Conservation (phyloP, 1,139 yeast species). For the Blastobotrys buckinghamii region DNA sequence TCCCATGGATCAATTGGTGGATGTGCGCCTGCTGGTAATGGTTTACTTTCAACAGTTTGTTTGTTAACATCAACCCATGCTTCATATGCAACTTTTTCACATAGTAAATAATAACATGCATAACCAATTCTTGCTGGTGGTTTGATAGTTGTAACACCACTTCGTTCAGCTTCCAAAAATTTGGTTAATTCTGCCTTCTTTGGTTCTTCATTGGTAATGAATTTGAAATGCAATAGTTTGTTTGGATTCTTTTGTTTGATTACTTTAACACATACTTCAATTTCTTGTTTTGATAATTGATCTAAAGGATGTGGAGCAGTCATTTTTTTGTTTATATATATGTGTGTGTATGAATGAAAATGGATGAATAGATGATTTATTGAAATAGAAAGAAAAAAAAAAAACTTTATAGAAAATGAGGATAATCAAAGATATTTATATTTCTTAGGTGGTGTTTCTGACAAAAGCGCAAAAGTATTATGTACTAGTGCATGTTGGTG, state of each 20-base stretch:
- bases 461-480: too few species aligned
- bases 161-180: conserved; percentile 62
- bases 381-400: too few species aligned
- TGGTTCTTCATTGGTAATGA: conserved; percentile 70
- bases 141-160: conserved; percentile 50
- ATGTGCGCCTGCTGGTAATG: conserved; percentile 56
- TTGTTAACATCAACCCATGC: conserved; percentile 64
- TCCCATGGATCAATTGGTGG: conserved; percentile 77
- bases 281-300: conserved; percentile 60
- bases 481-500: too few species aligned
- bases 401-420: not conserved
- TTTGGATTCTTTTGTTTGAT: conserved; percentile 45
- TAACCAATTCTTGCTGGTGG: conserved; percentile 50
- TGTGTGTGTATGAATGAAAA: not conserved
- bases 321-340: not conserved
- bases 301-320: conserved; percentile 55
- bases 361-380: too few species aligned
- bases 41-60: conserved; percentile 52
- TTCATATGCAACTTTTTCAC: conserved; percentile 57
- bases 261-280: conserved; percentile 50
- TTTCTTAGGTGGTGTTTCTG: too few species aligned
- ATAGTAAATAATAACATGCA: conserved; percentile 59
- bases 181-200: conserved; percentile 70
- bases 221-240: conserved; percentile 57
- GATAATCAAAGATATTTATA: not conserved